Evolutionary conservation across 441 rosid species (phyloP).

Genomic region (Aleurites moluccanus): DNA sequence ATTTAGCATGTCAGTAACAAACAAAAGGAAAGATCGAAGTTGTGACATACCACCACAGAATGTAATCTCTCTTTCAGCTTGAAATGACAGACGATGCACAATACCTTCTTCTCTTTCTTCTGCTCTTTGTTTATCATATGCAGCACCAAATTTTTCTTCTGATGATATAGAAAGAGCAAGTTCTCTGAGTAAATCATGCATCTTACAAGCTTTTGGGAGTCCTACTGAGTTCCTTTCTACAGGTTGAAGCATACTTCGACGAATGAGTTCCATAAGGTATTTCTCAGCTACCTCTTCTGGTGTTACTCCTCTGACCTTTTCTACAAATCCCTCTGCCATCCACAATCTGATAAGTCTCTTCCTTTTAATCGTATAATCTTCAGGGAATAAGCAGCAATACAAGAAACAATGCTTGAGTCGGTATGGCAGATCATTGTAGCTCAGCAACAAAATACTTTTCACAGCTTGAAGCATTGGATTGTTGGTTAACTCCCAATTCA

Average conservation of each 20-base stretch:
- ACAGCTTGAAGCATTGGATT: conserved; percentile 29
- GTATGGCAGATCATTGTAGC: conserved; percentile 36
- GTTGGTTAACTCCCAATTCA: conserved; percentile 38
- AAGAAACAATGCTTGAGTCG: conserved; percentile 39
- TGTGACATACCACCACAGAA: conserved; percentile 15
- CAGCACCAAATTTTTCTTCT: conserved; percentile 31
- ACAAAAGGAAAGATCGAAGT: conserved; percentile 33
- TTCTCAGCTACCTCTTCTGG: conserved; percentile 37
- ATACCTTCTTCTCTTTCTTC: neutral
- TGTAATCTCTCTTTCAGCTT: conserved; percentile 9
- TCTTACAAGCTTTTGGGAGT: conserved; percentile 34
- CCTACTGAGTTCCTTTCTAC: conserved; percentile 29
- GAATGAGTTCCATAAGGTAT: conserved; percentile 37
- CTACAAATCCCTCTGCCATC: conserved; percentile 40
- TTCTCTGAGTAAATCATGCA: conserved; percentile 44
- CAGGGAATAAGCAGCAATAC: conserved; percentile 36
- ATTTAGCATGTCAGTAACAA: conserved; percentile 5
- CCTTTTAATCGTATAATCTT: conserved; percentile 27
- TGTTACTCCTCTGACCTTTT: conserved; percentile 18
- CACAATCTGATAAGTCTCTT: conserved; percentile 37
- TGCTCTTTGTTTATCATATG: conserved; percentile 18
- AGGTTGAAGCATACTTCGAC: conserved; percentile 40
- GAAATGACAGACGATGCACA: conserved; percentile 32
- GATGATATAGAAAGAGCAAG: conserved; percentile 36
- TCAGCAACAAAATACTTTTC: conserved; percentile 31